Percentiles rank a stretch among this genome's conserved stretches.
Evolutionary conservation across 768 basidiomycete species (phyloP).

Genomic region (Leccinum rimulosum): DNA sequence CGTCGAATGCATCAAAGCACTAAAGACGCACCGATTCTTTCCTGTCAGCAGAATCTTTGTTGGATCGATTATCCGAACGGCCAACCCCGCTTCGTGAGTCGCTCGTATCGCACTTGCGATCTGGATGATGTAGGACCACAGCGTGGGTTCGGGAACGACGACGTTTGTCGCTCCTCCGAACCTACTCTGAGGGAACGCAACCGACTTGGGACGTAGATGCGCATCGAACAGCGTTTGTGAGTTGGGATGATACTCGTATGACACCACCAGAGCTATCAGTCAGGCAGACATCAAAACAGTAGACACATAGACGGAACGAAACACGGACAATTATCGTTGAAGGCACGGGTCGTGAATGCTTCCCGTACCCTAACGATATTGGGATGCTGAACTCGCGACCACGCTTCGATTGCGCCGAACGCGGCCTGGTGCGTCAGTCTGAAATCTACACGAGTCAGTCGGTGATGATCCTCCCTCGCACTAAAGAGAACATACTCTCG

Average conservation of each 20-base stretch:
- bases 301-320: slow-evolving; percentile 4
- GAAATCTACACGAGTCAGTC: slow-evolving; percentile 54
- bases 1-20: background rate
- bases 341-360: slow-evolving; percentile 92
- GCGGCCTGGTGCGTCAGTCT: slow-evolving; percentile 79
- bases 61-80: slow-evolving; percentile 78
- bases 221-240: slow-evolving; percentile 78
- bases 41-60: slow-evolving; percentile 88
- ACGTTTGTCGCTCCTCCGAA: slow-evolving; percentile 28
- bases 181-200: slow-evolving; percentile 36
- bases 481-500: slow-evolving; percentile 58
- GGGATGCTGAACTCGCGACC: slow-evolving; percentile 84
- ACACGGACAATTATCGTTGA: slow-evolving; percentile 83
- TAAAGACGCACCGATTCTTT: slow-evolving; percentile 66
- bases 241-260: slow-evolving; percentile 85
- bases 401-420: slow-evolving; percentile 78
- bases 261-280: slow-evolving; percentile 78
- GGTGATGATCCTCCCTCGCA: background rate
- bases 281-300: slow-evolving; percentile 9
- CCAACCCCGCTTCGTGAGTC: slow-evolving; percentile 78
- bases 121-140: slow-evolving; percentile 95
- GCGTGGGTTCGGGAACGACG: slow-evolving; percentile 66
- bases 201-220: slow-evolving; percentile 61
- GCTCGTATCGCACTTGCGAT: slow-evolving; percentile 83
- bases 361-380: slow-evolving; percentile 80